Conservation (phyloP, 805 yeast species). For the Isabelozyma gotoi region DNA sequence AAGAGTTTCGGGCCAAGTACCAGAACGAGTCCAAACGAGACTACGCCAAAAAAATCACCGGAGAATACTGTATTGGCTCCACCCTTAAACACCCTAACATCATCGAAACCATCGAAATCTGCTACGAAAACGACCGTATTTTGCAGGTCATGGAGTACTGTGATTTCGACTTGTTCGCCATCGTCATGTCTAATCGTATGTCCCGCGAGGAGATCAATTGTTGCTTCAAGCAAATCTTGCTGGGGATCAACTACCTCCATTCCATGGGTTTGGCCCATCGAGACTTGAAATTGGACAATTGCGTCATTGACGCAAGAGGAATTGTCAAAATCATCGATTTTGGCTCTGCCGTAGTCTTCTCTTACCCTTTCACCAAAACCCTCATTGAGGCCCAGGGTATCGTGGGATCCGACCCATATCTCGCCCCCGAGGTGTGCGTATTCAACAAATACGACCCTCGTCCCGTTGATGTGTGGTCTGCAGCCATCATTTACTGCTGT, state of each 20-base stretch:
- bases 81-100: conserved; percentile 88
- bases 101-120: conserved; percentile 86
- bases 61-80: conserved; percentile 87
- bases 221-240: conserved; percentile 83
- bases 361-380: conserved; percentile 60
- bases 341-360: conserved; percentile 87
- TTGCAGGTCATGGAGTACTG: conserved; percentile 91
- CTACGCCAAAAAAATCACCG: conserved; percentile 82
- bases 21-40: conserved; percentile 71
- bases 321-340: conserved; percentile 89
- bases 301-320: conserved; percentile 81
- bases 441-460: conserved; percentile 67
- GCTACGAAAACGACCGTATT: conserved; percentile 82
- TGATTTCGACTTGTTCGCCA: conserved; percentile 88
- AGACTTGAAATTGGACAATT: conserved; percentile 88
- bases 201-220: conserved; percentile 74
- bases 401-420: conserved; percentile 84
- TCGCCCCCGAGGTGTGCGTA: conserved; percentile 78
- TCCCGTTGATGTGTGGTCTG: conserved; percentile 80
- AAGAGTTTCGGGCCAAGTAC: conserved; percentile 73
- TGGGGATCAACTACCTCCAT: conserved; percentile 81
- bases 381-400: conserved; percentile 67
- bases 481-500: conserved; percentile 82
- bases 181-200: conserved; percentile 93
- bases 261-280: conserved; percentile 86